phyloP scores from a whole-genome alignment of 495 filamentous ascomycete genomes.

The Hypoxylon perforatum region DNA sequence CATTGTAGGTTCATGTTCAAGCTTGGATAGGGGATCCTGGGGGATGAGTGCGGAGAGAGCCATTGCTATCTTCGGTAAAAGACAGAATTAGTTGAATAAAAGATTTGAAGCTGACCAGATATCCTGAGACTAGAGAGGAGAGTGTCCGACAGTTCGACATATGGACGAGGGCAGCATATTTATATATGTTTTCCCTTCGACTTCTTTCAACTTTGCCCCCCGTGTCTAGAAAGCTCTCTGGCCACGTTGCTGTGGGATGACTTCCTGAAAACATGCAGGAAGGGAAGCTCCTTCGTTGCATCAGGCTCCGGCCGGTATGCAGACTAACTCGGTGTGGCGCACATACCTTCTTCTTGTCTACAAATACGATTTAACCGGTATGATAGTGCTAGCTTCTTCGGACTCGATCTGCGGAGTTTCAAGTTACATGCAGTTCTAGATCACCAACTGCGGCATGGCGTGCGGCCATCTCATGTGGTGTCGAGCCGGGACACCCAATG shows the following conservation, averaged over 20 bases:
- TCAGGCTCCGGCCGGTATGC: conserved; percentile 34
- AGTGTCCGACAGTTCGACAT: neutral
- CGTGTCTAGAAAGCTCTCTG: neutral
- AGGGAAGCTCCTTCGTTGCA: conserved; percentile 24
- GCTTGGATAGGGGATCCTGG: conserved; percentile 24
- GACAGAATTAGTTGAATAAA: neutral
- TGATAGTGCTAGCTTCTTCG: conserved; percentile 2
- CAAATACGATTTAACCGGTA: conserved; percentile 22
- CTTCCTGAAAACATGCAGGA: conserved; percentile 1
- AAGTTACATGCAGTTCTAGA: conserved; percentile 1
- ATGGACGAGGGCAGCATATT: conserved; percentile 14
- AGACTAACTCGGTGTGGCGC: conserved; percentile 43
- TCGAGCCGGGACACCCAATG: neutral
- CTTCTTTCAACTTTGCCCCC: neutral
- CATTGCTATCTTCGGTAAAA: conserved; percentile 22
- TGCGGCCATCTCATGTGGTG: neutral
- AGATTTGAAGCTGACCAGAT: neutral
- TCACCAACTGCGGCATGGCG: conserved; percentile 1
- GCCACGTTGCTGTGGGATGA: neutral
- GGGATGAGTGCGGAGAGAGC: conserved; percentile 30
- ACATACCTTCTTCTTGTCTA: conserved; percentile 29
- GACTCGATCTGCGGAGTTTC: conserved; percentile 22
- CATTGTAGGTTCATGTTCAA: conserved; percentile 32
- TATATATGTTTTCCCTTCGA: conserved; percentile 15
- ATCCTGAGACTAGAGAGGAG: neutral